Evolutionary conservation across 129 eudicot species (phyloP).

Genomic region (Chrysanthemum lavandulifolium): DNA sequence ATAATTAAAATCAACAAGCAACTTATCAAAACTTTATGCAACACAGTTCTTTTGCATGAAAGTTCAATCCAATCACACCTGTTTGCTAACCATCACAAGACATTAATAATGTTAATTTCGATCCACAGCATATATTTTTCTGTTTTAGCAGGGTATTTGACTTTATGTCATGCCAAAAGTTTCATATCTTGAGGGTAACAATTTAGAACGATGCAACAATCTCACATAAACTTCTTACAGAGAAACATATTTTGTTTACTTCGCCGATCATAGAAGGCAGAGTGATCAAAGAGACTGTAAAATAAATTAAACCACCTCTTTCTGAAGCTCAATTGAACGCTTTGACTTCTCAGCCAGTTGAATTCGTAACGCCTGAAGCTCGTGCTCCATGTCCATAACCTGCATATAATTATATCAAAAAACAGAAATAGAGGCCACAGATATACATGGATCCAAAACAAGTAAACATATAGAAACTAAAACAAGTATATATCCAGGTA

Average conservation of each 20-base stretch:
- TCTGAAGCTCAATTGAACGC: conserved; percentile 88
- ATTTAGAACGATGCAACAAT: neutral
- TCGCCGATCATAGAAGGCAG: neutral
- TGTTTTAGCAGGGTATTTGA: conserved; percentile 1
- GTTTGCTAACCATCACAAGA: neutral
- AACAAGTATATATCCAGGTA: neutral
- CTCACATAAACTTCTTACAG: no score
- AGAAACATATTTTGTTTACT: no score
- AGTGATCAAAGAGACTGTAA: neutral
- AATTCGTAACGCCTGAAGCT: conserved; percentile 85
- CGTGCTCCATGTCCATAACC: conserved; percentile 99
- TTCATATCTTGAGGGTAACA: neutral
- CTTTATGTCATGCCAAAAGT: conserved; percentile 6
- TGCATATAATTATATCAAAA: conserved; percentile 33
- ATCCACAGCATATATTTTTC: neutral
- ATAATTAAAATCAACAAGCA: conserved; percentile 18
- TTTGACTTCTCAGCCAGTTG: conserved; percentile 91
- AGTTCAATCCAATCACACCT: conserved; percentile 5
- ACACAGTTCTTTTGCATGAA: neutral
- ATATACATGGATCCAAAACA: neutral
- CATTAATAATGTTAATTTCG: conserved; percentile 12
- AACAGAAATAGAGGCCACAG: conserved; percentile 1
- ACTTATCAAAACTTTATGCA: neutral
- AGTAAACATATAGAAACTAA: neutral
- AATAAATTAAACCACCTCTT: conserved; percentile 53